Evolutionary conservation across 768 basidiomycete genomes (phyloP).

Genomic region (Xerocomus brunneocitrinus): DNA sequence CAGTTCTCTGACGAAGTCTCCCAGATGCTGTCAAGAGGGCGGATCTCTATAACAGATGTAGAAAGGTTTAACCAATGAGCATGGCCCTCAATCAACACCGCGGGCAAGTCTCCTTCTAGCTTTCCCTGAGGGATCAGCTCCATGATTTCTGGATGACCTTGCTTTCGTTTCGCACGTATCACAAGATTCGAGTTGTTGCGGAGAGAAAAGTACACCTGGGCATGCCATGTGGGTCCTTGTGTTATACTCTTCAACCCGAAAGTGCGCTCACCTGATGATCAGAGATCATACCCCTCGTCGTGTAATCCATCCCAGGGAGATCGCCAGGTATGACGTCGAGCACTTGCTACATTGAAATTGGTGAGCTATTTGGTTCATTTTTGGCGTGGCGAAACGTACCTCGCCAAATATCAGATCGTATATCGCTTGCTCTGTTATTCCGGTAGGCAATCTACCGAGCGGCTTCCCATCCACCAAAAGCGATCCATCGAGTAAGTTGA

Average conservation of each 20-base stretch:
- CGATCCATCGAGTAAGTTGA: conserved; percentile 19
- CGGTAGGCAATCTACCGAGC: conserved; percentile 12
- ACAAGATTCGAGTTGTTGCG: conserved; percentile 4
- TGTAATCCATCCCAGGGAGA: conserved; percentile 22
- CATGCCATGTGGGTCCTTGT: neutral
- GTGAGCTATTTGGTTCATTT: neutral
- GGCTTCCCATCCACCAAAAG: conserved; percentile 26
- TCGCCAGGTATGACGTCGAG: conserved; percentile 17
- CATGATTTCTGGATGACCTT: neutral
- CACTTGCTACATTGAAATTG: conserved; percentile 2
- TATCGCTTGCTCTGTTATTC: conserved; percentile 8
- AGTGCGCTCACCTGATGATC: conserved; percentile 15
- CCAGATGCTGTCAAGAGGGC: conserved; percentile 24
- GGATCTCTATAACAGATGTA: conserved; percentile 23
- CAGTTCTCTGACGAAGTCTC: conserved; percentile 23
- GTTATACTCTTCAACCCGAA: neutral
- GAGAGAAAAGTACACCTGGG: conserved; percentile 15
- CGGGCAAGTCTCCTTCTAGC: conserved; percentile 24
- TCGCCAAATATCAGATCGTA: conserved; percentile 20
- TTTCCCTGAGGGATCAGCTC: conserved; percentile 22
- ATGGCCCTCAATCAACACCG: conserved; percentile 15
- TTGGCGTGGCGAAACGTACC: conserved; percentile 2
- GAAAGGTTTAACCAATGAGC: conserved; percentile 30
- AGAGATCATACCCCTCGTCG: conserved; percentile 14
- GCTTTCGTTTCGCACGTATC: conserved; percentile 7